Conservation (phyloP, 441 rosid species). For the Pelargonium myrrhifolium region DNA sequence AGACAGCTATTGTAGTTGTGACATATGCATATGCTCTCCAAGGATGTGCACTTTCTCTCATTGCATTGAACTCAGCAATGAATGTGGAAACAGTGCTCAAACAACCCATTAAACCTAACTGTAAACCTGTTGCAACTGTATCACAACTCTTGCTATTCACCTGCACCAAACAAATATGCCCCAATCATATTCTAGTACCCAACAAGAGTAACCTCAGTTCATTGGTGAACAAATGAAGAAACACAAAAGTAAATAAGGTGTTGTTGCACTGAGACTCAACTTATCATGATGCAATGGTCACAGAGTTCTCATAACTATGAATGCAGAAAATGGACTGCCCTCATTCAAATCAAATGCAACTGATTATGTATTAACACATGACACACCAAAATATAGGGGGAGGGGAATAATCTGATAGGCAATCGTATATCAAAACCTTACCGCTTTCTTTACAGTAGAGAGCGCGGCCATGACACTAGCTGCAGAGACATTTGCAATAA, state of each 20-base stretch:
- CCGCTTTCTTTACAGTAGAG: slow-evolving; percentile 52
- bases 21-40: slow-evolving; percentile 76
- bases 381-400: no score
- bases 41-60: slow-evolving; percentile 54
- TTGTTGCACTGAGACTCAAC: no score
- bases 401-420: no score
- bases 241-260: no score
- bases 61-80: slow-evolving; percentile 79
- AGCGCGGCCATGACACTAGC: slow-evolving; percentile 69
- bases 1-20: slow-evolving; percentile 35
- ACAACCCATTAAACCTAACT: slow-evolving; percentile 80
- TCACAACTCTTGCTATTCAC: slow-evolving; percentile 41
- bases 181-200: no score
- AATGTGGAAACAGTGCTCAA: slow-evolving; percentile 88
- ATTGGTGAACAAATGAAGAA: no score
- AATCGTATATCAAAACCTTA: slow-evolving; percentile 18
- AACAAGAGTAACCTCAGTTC: no score
- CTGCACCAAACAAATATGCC: slow-evolving; percentile 29
- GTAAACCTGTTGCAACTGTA: slow-evolving; percentile 46
- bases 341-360: no score
- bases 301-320: no score
- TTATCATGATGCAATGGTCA: no score
- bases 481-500: slow-evolving; percentile 72
- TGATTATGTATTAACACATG: no score
- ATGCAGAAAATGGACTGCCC: no score